phyloP scores from a whole-genome alignment of 2,329 filamentous ascomycete genomes.

The Arthroderma uncinatum region DNA sequence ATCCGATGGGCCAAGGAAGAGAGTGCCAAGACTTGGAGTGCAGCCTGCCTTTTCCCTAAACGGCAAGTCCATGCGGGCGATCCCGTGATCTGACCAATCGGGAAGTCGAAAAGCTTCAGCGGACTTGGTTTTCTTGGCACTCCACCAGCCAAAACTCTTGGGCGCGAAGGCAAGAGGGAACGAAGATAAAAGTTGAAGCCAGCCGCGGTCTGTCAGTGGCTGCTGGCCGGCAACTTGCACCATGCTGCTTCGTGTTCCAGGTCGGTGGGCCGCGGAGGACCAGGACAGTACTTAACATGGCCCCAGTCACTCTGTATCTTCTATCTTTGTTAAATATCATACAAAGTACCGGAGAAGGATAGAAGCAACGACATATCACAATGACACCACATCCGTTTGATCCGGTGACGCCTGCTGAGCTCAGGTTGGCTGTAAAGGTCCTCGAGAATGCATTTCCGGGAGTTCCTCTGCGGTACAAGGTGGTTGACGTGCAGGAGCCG shows the following conservation, averaged over 20 bases:
- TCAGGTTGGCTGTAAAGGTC: slow-evolving; percentile 30
- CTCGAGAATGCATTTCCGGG: slow-evolving; percentile 29
- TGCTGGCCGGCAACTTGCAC: too few relatives aligned
- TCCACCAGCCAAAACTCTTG: not conserved
- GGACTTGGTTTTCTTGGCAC: not conserved
- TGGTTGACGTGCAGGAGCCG: slow-evolving; percentile 55
- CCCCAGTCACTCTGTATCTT: not conserved
- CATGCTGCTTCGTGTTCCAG: not conserved
- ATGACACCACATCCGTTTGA: slow-evolving; percentile 28
- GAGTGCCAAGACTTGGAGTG: not conserved
- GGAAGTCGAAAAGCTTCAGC: not conserved
- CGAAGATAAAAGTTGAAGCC: not conserved
- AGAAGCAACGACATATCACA: not conserved
- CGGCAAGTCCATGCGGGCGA: not conserved
- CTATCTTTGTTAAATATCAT: too few relatives aligned
- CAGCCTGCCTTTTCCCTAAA: not conserved
- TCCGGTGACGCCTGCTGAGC: slow-evolving; percentile 31
- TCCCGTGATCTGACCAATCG: not conserved
- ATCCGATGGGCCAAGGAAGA: not conserved
- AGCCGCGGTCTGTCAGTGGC: not conserved
- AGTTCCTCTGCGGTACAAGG: slow-evolving; percentile 45
- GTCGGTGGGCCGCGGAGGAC: not conserved
- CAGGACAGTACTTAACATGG: too few relatives aligned
- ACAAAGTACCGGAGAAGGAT: too few relatives aligned
- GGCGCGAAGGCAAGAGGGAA: not conserved